Evolutionary conservation across 495 filamentous ascomycete genomes (phyloP).

Genomic region (Oleoguttula mirabilis): DNA sequence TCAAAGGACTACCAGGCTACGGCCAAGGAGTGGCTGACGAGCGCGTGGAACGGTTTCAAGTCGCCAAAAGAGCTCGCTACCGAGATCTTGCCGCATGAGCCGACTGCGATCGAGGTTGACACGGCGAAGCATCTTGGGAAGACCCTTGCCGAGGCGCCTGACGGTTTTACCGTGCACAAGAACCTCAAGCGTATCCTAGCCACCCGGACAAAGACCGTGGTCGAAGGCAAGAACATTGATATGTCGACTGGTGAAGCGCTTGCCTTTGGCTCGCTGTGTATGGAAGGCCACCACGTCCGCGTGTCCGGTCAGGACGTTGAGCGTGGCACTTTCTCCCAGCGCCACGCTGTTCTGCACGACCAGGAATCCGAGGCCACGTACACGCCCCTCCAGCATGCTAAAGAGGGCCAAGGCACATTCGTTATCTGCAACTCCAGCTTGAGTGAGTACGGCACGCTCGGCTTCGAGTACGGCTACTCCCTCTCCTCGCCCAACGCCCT

Average conservation of each 20-base stretch:
- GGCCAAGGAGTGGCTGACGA: slow-evolving; percentile 94
- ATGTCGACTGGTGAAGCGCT: slow-evolving; percentile 96
- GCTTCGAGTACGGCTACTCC: slow-evolving; percentile 98
- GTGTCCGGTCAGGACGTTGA: slow-evolving; percentile 98
- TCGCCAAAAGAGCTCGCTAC: slow-evolving; percentile 93
- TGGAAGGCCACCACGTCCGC: slow-evolving; percentile 90
- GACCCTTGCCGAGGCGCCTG: slow-evolving; percentile 60
- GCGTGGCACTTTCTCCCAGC: slow-evolving; percentile 98
- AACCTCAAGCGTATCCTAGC: slow-evolving; percentile 94
- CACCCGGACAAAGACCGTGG: slow-evolving; percentile 80
- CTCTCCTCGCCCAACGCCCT: slow-evolving; percentile 90
- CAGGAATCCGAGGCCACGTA: slow-evolving; percentile 87
- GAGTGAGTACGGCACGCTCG: slow-evolving; percentile 88
- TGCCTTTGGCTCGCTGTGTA: slow-evolving; percentile 81
- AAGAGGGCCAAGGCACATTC: slow-evolving; percentile 81
- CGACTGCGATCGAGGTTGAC: slow-evolving; percentile 62
- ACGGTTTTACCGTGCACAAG: slow-evolving; percentile 76
- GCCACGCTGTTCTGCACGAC: slow-evolving; percentile 93
- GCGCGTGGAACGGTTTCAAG: slow-evolving; percentile 98
- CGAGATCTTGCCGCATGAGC: slow-evolving; percentile 84
- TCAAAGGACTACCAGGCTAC: slow-evolving; percentile 96
- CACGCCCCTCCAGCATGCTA: slow-evolving; percentile 81
- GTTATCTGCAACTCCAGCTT: slow-evolving; percentile 95
- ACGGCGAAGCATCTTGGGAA: slow-evolving; percentile 67
- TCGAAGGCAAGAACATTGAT: slow-evolving; percentile 89